A percentile compares a stretch with the other conserved stretches of the same genome.
phyloP scores from a whole-genome alignment of 495 filamentous ascomycete species.

The Pseudomonodictys pantanalensis region DNA sequence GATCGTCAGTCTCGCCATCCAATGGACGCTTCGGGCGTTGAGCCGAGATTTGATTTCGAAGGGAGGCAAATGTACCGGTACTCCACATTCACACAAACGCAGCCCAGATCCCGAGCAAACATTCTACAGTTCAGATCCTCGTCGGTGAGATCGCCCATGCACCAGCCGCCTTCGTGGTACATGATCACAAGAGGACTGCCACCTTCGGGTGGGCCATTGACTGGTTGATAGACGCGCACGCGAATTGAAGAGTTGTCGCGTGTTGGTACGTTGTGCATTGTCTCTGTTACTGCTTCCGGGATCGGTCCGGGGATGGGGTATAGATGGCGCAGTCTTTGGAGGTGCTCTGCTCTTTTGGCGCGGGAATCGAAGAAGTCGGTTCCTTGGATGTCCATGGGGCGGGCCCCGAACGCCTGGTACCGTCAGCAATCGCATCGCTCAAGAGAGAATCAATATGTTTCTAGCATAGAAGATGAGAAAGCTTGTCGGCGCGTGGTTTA shows the following conservation, averaged over 20 bases:
- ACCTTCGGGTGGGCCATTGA: constrained; percentile 7
- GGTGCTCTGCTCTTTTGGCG: constrained; percentile 21
- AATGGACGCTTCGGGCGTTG: background rate
- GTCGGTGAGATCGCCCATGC: constrained; percentile 32
- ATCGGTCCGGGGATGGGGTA: constrained; percentile 28
- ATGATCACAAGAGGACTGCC: constrained; percentile 29
- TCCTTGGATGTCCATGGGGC: constrained; percentile 6
- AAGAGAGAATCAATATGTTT: too few species aligned
- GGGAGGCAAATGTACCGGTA: constrained; percentile 18
- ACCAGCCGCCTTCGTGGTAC: constrained; percentile 33
- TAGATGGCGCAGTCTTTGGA: constrained; percentile 23
- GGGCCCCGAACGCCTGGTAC: constrained; percentile 20
- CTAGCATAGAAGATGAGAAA: background rate
- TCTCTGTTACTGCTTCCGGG: constrained; percentile 26
- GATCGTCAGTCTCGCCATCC: background rate
- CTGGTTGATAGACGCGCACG: constrained; percentile 25
- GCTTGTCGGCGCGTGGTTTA: background rate
- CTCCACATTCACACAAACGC: constrained; percentile 34
- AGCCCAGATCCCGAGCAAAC: constrained; percentile 25
- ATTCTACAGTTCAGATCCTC: constrained; percentile 33
- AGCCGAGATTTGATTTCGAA: background rate
- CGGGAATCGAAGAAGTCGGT: constrained; percentile 12
- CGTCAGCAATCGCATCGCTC: too few species aligned
- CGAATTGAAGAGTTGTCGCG: constrained; percentile 26
- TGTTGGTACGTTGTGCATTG: constrained; percentile 20